phyloP scores from a whole-genome alignment of 768 basidiomycete genomes.

The Plicaturopsis crispa region DNA sequence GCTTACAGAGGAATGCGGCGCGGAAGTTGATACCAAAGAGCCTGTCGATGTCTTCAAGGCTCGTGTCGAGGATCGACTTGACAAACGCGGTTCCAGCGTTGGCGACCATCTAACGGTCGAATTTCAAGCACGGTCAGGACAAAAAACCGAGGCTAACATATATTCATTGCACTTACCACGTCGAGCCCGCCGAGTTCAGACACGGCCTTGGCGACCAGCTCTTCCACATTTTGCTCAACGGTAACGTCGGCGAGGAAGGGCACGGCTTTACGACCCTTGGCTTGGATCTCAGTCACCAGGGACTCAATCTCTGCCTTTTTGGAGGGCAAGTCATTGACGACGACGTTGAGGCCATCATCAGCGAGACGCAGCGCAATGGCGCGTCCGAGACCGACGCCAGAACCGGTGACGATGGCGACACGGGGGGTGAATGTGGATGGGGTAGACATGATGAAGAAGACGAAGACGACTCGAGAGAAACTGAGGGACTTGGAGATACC shows the following conservation, averaged over 20 bases:
- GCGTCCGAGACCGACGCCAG: slow-evolving; percentile 4
- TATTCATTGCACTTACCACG: slow-evolving; percentile 26
- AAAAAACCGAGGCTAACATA: not conserved
- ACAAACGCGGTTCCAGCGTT: slow-evolving; percentile 30
- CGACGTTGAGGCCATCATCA: slow-evolving; percentile 9
- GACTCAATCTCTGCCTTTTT: not conserved
- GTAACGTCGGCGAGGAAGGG: slow-evolving; percentile 31
- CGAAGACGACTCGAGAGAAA: too few relatives aligned
- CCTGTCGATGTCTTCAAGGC: slow-evolving; percentile 17
- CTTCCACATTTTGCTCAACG: slow-evolving; percentile 32
- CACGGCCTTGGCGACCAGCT: slow-evolving; percentile 24
- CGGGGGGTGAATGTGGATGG: too few relatives aligned
- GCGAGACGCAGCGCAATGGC: slow-evolving; percentile 1
- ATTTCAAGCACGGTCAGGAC: not conserved
- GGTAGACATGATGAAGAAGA: too few relatives aligned
- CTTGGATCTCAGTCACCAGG: slow-evolving; percentile 9
- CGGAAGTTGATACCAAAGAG: slow-evolving; percentile 22
- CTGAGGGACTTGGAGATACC: too few relatives aligned
- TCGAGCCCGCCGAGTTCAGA: slow-evolving; percentile 34
- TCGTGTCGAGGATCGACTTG: slow-evolving; percentile 12
- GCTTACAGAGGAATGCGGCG: slow-evolving; percentile 26
- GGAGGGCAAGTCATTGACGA: slow-evolving; percentile 10
- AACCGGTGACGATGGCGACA: not conserved
- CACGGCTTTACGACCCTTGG: slow-evolving; percentile 13
- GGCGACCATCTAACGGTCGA: slow-evolving; percentile 33